phyloP scores from a whole-genome alignment of 352 stramenopile species.

The Pythium apleroticum region DNA sequence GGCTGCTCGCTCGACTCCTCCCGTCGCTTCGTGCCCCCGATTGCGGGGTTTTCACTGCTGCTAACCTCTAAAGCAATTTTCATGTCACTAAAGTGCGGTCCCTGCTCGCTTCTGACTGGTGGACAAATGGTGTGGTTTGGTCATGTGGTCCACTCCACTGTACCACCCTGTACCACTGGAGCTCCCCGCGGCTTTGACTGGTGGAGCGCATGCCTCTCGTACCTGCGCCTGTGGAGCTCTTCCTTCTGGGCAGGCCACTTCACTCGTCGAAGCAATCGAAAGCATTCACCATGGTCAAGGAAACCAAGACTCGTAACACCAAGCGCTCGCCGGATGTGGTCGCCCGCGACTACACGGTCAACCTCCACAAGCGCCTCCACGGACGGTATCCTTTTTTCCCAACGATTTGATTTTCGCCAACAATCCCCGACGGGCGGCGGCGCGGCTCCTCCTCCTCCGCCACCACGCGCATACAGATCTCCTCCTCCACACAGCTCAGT shows the following conservation, averaged over 20 bases:
- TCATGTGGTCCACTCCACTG: slow-evolving; percentile 6
- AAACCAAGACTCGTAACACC: slow-evolving; percentile 84
- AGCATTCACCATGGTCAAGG: slow-evolving; percentile 74
- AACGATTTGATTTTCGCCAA: slow-evolving; percentile 26
- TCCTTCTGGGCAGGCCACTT: not conserved
- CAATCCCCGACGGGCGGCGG: slow-evolving; percentile 1
- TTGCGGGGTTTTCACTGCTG: not conserved
- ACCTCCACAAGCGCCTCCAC: slow-evolving; percentile 98
- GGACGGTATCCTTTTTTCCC: slow-evolving; percentile 85
- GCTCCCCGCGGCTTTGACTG: slow-evolving; percentile 28
- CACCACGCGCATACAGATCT: too few relatives aligned
- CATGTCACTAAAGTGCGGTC: not conserved
- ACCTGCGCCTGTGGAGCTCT: not conserved
- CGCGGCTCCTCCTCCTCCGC: slow-evolving; percentile 21
- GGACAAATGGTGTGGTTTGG: not conserved
- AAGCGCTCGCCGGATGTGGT: slow-evolving; percentile 93
- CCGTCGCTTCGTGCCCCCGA: too few relatives aligned
- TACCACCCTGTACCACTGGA: not conserved
- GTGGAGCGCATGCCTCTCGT: slow-evolving; percentile 12
- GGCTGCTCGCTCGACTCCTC: too few relatives aligned
- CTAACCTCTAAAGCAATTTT: not conserved
- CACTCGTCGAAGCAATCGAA: slow-evolving; percentile 41
- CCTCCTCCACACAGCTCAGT: not conserved
- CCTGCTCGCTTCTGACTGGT: not conserved
- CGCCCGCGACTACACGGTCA: slow-evolving; percentile 98